Evolutionary conservation across 225 moss, liverwort and hornwort genomes (phyloP).

Genomic region (Physcomitrellopsis africana): DNA sequence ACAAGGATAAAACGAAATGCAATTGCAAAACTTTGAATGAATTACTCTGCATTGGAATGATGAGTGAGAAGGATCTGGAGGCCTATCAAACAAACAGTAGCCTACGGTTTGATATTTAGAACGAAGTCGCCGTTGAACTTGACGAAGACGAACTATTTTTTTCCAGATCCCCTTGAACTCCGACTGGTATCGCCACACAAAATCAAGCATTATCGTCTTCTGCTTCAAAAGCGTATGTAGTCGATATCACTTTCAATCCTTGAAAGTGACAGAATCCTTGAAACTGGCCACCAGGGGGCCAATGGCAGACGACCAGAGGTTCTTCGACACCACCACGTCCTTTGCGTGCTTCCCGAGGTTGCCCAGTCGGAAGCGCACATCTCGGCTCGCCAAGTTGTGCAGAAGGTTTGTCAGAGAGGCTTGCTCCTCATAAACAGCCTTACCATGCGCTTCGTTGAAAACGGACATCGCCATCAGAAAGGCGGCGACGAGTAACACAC

Average conservation of each 20-base stretch:
- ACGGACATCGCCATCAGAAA: conserved; percentile 3
- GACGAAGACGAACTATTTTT: conserved; percentile 23
- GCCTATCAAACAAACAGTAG: too few relatives aligned
- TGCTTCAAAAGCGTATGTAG: conserved; percentile 6
- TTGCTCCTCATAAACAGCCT: not conserved
- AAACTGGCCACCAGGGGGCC: conserved; percentile 23
- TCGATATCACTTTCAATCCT: conserved; percentile 28
- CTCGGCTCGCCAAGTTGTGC: conserved; percentile 29
- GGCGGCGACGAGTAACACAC: conserved; percentile 20
- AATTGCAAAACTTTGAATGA: too few relatives aligned
- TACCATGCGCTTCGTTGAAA: conserved; percentile 21
- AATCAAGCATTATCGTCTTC: conserved; percentile 28
- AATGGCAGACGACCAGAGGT: conserved; percentile 22
- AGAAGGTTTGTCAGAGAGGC: conserved; percentile 28
- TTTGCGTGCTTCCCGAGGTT: conserved; percentile 20
- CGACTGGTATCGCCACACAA: conserved; percentile 8
- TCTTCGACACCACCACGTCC: conserved; percentile 3
- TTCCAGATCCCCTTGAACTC: conserved; percentile 29
- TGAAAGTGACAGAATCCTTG: conserved; percentile 10
- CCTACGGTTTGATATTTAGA: conserved; percentile 24
- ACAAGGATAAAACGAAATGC: too few relatives aligned
- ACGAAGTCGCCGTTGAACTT: conserved; percentile 28
- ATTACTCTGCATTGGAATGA: too few relatives aligned
- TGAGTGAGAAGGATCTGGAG: too few relatives aligned
- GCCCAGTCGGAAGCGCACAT: conserved; percentile 29